Percentiles rank a stretch among this genome's conserved stretches.
Evolutionary conservation across 805 yeast species (phyloP).

Genomic region (Cyberlindnera subsufficiens): DNA sequence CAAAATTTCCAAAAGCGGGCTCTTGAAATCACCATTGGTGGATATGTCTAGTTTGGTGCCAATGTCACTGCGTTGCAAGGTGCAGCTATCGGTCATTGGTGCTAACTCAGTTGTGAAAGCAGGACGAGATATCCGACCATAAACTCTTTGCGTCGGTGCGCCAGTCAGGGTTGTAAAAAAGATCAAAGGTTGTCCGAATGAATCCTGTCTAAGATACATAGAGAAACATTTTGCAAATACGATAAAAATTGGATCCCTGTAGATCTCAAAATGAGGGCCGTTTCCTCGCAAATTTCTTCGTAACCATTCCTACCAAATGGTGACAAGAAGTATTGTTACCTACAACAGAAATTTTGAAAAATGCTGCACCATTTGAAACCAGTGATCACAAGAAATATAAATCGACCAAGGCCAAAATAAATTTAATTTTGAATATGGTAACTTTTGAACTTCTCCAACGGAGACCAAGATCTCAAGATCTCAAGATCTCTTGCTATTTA

Average conservation of each 20-base stretch:
- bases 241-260: slow-evolving; percentile 13
- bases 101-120: slow-evolving; percentile 60
- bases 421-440: too few species aligned
- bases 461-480: too few species aligned
- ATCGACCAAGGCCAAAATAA: too few species aligned
- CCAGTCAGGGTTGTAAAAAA: slow-evolving; percentile 47
- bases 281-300: slow-evolving; percentile 11
- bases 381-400: too few species aligned
- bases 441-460: too few species aligned
- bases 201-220: slow-evolving; percentile 7
- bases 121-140: slow-evolving; percentile 44
- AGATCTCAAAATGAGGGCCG: slow-evolving; percentile 8
- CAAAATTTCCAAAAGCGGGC: slow-evolving; percentile 40
- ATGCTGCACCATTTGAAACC: too few species aligned
- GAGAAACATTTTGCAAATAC: slow-evolving; percentile 11
- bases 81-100: slow-evolving; percentile 59
- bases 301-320: slow-evolving; percentile 23
- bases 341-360: too few species aligned
- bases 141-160: slow-evolving; percentile 52
- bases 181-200: slow-evolving; percentile 11
- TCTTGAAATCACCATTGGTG: slow-evolving; percentile 50
- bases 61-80: slow-evolving; percentile 56
- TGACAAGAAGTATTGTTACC: too few species aligned
- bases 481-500: too few species aligned
- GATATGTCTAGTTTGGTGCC: slow-evolving; percentile 66